Base-by-base conservation (phyloP, 352 stramenopile genomes). In the Phytopythium sindhum region DNA sequence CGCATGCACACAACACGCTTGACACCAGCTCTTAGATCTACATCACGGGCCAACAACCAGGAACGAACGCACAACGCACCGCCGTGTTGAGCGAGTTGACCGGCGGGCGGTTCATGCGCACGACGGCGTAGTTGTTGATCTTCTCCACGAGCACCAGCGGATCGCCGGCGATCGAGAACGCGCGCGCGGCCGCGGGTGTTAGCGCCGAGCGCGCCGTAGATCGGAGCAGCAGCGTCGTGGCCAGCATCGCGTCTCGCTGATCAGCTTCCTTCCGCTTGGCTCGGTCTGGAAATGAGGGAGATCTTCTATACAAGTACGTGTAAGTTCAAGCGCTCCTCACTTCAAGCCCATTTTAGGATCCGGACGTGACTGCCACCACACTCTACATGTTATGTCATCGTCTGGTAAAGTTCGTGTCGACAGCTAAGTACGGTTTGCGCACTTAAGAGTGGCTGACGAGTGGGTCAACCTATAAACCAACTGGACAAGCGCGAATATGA, bases 1-100 rank as follows among this genome's bases (percentile, higher is more conserved):
- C 12, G 33, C 31, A 64, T 12, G 33, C 50, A 55, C 6, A 55
- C 5, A 55, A 1, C 48, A 2, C 1, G 11, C 17, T 0, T 9
- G 29, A 7, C 31, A n/a, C 33, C 10, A 45, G 29, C 7, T 29
- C 37, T 48, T 8, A 21, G n/a, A n/a, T n/a, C n/a, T n/a, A n/a
- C n/a, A n/a, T n/a, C n/a, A n/a, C n/a, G n/a, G n/a, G n/a, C n/a
- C n/a, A n/a, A n/a, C n/a, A 23, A 26, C 2, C 0, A 29, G 35
- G 1, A 7, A 6, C 23, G 7, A 15, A 5, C 12, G 17, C 14
- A 28, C 24, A 53, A 21, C 65, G 51, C 44, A 91, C 86, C 67
- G 77, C 69, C 21, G 74, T 83, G 77, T 86, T 95, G 63, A 95
- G 76, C 58, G 82, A 92, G 73, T 95, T 95, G 55, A 93, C 86